phyloP scores from a whole-genome alignment of 106 monocot species.

The Apostasia shenzhenica region DNA sequence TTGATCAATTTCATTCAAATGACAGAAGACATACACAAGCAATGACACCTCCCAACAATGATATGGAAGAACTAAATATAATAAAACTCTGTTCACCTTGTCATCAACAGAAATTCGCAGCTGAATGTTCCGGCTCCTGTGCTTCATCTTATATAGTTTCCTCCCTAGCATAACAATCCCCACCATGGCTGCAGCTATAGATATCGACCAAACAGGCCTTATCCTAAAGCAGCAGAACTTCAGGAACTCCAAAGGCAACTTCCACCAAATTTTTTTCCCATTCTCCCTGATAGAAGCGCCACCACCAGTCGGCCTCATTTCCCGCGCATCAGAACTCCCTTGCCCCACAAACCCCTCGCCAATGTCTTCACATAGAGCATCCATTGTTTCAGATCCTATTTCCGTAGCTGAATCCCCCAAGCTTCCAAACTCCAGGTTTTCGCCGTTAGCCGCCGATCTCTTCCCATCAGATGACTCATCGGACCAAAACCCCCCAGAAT shows the following conservation, averaged over 20 bases:
- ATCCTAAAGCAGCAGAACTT: constrained; percentile 28
- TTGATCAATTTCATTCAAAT: no score
- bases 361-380: background rate
- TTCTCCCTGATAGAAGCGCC: constrained; percentile 1
- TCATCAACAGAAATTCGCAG: constrained; percentile 25
- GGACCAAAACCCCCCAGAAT: constrained; percentile 6
- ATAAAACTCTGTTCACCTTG: constrained; percentile 26
- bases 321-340: background rate
- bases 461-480: constrained; percentile 6
- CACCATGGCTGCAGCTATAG: constrained; percentile 26
- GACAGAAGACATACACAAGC: no score
- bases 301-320: background rate
- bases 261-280: constrained; percentile 40
- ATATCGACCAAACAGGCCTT: constrained; percentile 41
- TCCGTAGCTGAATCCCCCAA: constrained; percentile 1
- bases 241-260: constrained; percentile 28
- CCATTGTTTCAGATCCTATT: background rate
- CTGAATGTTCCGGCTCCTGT: constrained; percentile 12
- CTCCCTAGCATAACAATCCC: constrained; percentile 30
- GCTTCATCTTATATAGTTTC: constrained; percentile 39
- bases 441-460: background rate
- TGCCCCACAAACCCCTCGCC: background rate
- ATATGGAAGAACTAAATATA: no score
- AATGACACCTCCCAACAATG: no score
- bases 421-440: background rate